Evolutionary conservation across 805 yeast genomes (phyloP), one percentile per base, ranked within the genome.

Genomic region (Yamadazyma scolyti): DNA sequence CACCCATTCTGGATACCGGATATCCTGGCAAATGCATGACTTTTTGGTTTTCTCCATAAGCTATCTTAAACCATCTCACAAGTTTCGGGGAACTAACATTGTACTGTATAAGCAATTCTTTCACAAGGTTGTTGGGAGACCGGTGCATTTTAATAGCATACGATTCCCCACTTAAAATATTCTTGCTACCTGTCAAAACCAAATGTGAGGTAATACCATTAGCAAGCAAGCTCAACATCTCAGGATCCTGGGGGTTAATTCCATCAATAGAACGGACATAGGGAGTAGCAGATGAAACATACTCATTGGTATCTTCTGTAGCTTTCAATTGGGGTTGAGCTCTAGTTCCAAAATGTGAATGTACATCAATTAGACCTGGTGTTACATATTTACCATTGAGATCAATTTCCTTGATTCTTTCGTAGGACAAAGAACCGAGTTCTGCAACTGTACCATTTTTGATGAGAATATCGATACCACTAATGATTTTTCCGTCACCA

Each of bases 321-420:
- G 31, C 31, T 20, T 16, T 20, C 5, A 32, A 16, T 17, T 32
- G 36, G 16, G 36, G 36, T 26, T 32, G 36, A 11, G 29, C 27
- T 27, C 36, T 21, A 6, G 36, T 32, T n/a, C 36, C 36, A 32
- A 32, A 32, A 18, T 32, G 36, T n/a, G 36, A 32, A 22, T 32
- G 36, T 4, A 27, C 31, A 18, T 32, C 36, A 8, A 30, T 17
- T n/a, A 31, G 16, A n/a, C 35, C 35, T n/a, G 35, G 35, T 7
- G 31, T 31, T 6, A 31, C 30, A 15, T 18, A 31, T 16, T 25
- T 25, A 8, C 24, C 30, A 5, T 20, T 11, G 5, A 31, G 9
- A 20, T 31, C 14, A 14, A 9, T 7, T n/a, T 9, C 14, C 12
- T 18, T 16, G n/a, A 9, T n/a, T 7, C 9, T 17, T 11, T 16